Percentiles rank a stretch among this genome's conserved stretches.
phyloP scores from a whole-genome alignment of 495 filamentous ascomycete species.

The Aspergillus funiculosus region DNA sequence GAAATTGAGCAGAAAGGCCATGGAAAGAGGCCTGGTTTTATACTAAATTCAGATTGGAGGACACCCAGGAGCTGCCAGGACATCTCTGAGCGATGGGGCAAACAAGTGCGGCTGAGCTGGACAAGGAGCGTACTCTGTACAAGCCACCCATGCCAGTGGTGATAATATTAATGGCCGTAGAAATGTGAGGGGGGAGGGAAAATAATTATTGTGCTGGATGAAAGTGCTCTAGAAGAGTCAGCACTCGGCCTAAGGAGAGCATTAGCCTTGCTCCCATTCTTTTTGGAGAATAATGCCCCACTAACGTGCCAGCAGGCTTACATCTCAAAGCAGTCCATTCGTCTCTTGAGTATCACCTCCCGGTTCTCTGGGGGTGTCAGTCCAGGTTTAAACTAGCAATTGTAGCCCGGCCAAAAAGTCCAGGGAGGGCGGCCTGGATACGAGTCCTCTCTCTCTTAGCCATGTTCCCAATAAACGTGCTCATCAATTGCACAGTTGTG shows the following conservation, averaged over 20 bases:
- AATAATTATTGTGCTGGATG: not conserved
- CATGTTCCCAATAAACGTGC: not conserved
- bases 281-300: constrained; percentile 9
- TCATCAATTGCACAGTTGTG: constrained; percentile 5
- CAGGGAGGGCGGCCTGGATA: not conserved
- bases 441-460: too few species aligned
- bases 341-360: too few species aligned
- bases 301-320: constrained; percentile 4
- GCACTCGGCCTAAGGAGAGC: not conserved
- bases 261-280: not conserved
- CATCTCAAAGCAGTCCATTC: constrained; percentile 1
- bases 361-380: not conserved
- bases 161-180: not conserved
- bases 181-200: not conserved
- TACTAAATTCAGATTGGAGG: not conserved
- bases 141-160: constrained; percentile 7
- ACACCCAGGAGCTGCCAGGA: not conserved
- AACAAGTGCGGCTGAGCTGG: constrained; percentile 11
- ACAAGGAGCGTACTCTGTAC: constrained; percentile 1
- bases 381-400: constrained; percentile 1
- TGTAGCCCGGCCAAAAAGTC: not conserved
- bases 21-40: constrained; percentile 6
- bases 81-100: not conserved
- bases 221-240: too few species aligned
- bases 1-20: not conserved